These are phyloP conservation scores for Pythium dissotocum DNA, from an alignment of 352 stramenopile genomes.

Conservation along the genomic window DNA sequence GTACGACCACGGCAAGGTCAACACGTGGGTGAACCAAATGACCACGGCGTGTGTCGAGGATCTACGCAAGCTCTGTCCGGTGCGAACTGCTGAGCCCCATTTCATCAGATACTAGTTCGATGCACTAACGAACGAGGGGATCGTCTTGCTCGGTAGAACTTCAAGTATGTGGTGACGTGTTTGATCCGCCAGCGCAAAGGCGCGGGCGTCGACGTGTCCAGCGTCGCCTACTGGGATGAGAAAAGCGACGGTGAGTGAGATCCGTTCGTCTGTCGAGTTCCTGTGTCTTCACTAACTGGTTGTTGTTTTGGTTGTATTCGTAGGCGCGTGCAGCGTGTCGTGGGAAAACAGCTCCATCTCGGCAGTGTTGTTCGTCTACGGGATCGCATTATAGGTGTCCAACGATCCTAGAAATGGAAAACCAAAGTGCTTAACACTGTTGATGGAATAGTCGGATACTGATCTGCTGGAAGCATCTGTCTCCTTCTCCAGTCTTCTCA, in stretches of 20 bases:
- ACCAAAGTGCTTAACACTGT: too few relatives aligned
- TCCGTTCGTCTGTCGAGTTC: too few relatives aligned
- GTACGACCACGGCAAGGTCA: slow-evolving; percentile 83
- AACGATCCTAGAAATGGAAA: too few relatives aligned
- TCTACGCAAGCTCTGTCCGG: slow-evolving; percentile 58
- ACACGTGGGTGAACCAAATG: slow-evolving; percentile 71
- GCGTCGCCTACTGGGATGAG: slow-evolving; percentile 70
- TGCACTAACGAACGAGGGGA: neutral
- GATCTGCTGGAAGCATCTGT: too few relatives aligned
- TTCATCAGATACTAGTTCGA: neutral
- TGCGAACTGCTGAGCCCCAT: slow-evolving; percentile 19
- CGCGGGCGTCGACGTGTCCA: slow-evolving; percentile 60
- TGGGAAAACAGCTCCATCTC: slow-evolving; percentile 80
- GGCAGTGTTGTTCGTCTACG: slow-evolving; percentile 68
- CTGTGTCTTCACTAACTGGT: neutral
- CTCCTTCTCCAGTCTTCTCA: too few relatives aligned
- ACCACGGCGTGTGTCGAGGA: slow-evolving; percentile 69
- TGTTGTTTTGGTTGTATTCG: neutral
- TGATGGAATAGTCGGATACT: too few relatives aligned
- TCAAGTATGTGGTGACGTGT: slow-evolving; percentile 85
- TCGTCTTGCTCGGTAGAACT: slow-evolving; percentile 45
- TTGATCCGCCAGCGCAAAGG: slow-evolving; percentile 68
- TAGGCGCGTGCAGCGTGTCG: slow-evolving; percentile 67
- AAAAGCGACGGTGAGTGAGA: slow-evolving; percentile 54
- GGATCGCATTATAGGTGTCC: slow-evolving; percentile 40